These are phyloP conservation scores for Chrysoporthe puriensis DNA, from an alignment of 2,329 filamentous ascomycete species.

Conservation along the genomic window DNA sequence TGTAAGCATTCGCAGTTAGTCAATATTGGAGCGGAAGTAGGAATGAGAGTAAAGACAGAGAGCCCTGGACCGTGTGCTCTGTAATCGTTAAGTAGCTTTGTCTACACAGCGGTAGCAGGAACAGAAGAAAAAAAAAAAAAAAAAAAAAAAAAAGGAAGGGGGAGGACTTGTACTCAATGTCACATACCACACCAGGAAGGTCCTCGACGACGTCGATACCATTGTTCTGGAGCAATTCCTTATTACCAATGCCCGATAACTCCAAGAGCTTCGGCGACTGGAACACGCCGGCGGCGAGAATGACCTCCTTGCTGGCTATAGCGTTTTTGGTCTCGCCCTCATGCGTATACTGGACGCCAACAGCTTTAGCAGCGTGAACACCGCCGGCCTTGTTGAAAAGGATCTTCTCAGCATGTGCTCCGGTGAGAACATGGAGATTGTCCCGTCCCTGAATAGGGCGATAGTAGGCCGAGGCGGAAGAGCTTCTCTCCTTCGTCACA, in stretches of 20 bases:
- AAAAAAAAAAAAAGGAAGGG: not conserved
- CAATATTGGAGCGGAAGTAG: not conserved
- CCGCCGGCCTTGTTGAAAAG: conserved; percentile 18
- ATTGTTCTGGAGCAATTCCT: conserved; percentile 31
- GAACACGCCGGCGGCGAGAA: conserved; percentile 38
- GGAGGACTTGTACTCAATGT: not conserved
- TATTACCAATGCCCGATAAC: conserved; percentile 39
- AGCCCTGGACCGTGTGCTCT: too few species aligned
- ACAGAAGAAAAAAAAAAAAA: too few species aligned
- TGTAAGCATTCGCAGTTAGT: not conserved
- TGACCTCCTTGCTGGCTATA: conserved; percentile 35
- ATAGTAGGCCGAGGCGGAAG: conserved; percentile 27
- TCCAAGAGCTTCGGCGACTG: conserved; percentile 41
- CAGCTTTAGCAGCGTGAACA: conserved; percentile 23
- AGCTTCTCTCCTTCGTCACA: conserved; percentile 28
- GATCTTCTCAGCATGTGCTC: conserved; percentile 34
- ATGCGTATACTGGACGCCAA: conserved; percentile 31
- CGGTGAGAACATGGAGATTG: conserved; percentile 30
- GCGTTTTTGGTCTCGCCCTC: conserved; percentile 28
- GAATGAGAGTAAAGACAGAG: too few species aligned
- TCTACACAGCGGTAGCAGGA: too few species aligned
- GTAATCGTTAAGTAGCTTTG: too few species aligned
- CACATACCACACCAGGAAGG: conserved; percentile 36
- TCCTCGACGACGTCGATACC: conserved; percentile 36
- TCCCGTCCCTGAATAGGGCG: conserved; percentile 17